phyloP scores from a whole-genome alignment of 108 stramenopile species.

The Pseudonitzschia multistriata region DNA sequence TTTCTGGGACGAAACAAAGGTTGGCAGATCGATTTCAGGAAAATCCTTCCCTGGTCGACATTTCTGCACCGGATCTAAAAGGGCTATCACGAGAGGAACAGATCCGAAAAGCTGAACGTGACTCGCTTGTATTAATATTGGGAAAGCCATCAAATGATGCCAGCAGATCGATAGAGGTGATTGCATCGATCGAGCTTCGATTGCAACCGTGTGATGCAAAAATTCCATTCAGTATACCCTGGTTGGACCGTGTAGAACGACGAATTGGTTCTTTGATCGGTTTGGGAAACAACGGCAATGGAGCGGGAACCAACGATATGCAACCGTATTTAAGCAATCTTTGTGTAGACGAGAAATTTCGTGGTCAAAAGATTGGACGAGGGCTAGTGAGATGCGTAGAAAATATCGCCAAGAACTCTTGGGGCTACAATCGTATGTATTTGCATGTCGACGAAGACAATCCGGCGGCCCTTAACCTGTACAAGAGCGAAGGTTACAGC shows the following conservation, averaged over 20 bases:
- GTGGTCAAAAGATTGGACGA: constrained; percentile 63
- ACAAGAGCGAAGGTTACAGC: constrained; percentile 62
- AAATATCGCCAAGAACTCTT: constrained; percentile 58
- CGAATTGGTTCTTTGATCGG: constrained; percentile 46
- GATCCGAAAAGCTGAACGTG: constrained; percentile 41
- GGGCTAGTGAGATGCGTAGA: constrained; percentile 75
- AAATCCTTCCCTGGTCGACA: background rate
- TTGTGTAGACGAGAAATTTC: constrained; percentile 63
- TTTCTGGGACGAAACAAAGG: constrained; percentile 62
- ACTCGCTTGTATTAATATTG: constrained; percentile 67
- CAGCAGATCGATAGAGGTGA: constrained; percentile 47
- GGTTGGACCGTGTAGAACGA: constrained; percentile 73
- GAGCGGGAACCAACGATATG: constrained; percentile 36
- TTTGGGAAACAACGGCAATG: constrained; percentile 20
- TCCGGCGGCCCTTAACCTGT: constrained; percentile 65
- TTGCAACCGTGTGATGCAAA: constrained; percentile 81
- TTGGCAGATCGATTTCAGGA: constrained; percentile 39
- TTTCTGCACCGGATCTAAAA: constrained; percentile 33
- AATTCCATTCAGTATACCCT: constrained; percentile 82
- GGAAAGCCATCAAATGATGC: constrained; percentile 26
- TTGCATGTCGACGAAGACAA: constrained; percentile 84
- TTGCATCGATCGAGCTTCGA: constrained; percentile 77
- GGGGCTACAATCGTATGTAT: constrained; percentile 70
- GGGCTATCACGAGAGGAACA: constrained; percentile 26
- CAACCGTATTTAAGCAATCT: constrained; percentile 85